Base-by-base conservation (phyloP, 176 grass and related monocot species). In the Microstegium vimineum region DNA sequence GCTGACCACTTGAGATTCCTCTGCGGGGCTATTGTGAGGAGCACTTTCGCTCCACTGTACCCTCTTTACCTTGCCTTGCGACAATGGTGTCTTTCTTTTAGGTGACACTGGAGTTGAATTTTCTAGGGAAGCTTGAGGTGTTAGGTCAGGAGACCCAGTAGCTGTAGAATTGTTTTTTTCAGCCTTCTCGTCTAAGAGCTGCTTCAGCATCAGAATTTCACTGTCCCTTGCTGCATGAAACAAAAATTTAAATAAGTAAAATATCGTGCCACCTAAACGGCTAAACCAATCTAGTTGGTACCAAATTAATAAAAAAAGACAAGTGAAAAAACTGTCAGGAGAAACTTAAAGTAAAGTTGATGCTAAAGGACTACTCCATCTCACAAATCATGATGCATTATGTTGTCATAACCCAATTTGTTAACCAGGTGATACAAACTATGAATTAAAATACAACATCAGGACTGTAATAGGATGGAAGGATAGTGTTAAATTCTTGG, bases 121-220 rank as follows among this genome's bases (percentile, higher is more conserved):
- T 37, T 33, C 26, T 62, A 65, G 6, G 10, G 27, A 11, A 32
- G 17, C 66, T 69, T 62, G 31, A 81, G 71, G 10, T 20, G 28
- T 79, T 65, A 28, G 66, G 22, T 76, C 60, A 40, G 18, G 69
- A 66, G 78, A 76, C 8, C 28, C 6, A 15, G 28, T 3, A 82
- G 42, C 9, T 42, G 67, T 22, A 72, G 18, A 18, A 43, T 74
- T 59, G 42, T 74, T 74, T 46, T 25, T 83, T 13, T 85, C 86
- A 73, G 64, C 78, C 77, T 87, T 89, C 83, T 89, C 69, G 23
- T 49, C 72, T 46, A 97, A 31, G 57, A 90, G 81, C 33, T 76
- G 37, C 51, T 92, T 70, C 80, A 94, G 94, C 63, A 35, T 87
- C 30, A 34, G 36, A 80, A 83, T 83, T 85, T 97, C 90, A 71